These are phyloP conservation scores for Rhododendron williamsianum DNA, from an alignment of 148 eudicot genomes.

Conservation along the genomic window DNA sequence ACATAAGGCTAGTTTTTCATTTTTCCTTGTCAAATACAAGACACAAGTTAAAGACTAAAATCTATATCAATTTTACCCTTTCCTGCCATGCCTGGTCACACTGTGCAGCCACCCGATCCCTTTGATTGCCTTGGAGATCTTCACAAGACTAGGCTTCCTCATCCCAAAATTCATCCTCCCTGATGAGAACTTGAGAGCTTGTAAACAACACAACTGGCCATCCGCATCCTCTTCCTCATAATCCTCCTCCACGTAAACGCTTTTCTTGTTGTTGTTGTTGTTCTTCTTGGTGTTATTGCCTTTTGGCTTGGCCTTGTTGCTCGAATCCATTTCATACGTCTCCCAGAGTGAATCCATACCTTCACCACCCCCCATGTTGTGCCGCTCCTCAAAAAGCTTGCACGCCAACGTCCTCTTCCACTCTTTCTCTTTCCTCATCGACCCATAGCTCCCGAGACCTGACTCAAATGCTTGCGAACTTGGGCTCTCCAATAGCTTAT, in stretches of 20 bases:
- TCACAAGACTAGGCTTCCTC: conserved; percentile 55
- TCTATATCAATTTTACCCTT: conserved; percentile 16
- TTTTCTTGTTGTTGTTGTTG: conserved; percentile 20
- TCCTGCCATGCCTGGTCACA: conserved; percentile 42
- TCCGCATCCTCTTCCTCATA: conserved; percentile 29
- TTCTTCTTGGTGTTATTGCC: conserved; percentile 15
- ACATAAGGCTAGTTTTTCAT: neutral
- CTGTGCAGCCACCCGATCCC: conserved; percentile 74
- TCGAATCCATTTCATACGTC: conserved; percentile 48
- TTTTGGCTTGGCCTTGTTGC: conserved; percentile 9
- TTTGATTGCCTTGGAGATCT: conserved; percentile 65
- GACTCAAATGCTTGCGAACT: conserved; percentile 7
- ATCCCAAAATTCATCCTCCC: conserved; percentile 80
- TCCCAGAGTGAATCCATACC: conserved; percentile 96
- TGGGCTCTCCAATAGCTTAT: neutral
- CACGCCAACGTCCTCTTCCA: conserved; percentile 87
- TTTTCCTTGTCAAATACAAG: neutral
- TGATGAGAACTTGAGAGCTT: conserved; percentile 77
- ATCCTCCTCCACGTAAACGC: conserved; percentile 21
- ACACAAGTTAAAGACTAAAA: neutral
- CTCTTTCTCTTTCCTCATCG: conserved; percentile 74
- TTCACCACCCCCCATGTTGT: conserved; percentile 48
- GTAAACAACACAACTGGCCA: conserved; percentile 70
- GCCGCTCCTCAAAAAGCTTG: conserved; percentile 79
- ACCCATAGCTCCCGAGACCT: conserved; percentile 46